These are phyloP conservation scores for Torulaspora quercuum DNA, from an alignment of 805 yeast genomes.

Conservation along the genomic window DNA sequence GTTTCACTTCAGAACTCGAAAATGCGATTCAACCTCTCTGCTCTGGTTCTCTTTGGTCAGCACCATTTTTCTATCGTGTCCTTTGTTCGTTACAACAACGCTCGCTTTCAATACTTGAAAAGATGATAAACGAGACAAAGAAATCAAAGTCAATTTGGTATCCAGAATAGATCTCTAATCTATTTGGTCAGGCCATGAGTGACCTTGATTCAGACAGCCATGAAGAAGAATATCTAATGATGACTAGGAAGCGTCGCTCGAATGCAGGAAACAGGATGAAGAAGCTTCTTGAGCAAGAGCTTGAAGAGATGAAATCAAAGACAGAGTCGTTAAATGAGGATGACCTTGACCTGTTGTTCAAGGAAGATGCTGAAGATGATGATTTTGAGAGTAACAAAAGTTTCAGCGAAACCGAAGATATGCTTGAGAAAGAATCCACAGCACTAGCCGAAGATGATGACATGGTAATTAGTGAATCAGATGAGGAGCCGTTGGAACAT, in stretches of 20 bases:
- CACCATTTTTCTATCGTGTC: too few species aligned
- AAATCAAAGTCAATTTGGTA: neutral
- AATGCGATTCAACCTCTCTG: too few species aligned
- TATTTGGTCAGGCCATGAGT: slow-evolving; percentile 9
- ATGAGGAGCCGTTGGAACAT: slow-evolving; percentile 40
- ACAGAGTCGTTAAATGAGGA: slow-evolving; percentile 66
- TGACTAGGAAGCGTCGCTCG: slow-evolving; percentile 71
- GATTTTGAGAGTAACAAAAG: slow-evolving; percentile 41
- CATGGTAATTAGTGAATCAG: slow-evolving; percentile 32
- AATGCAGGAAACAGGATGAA: slow-evolving; percentile 89
- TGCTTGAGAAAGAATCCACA: slow-evolving; percentile 18
- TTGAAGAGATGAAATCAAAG: slow-evolving; percentile 42
- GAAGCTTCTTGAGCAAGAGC: slow-evolving; percentile 63
- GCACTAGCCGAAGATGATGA: slow-evolving; percentile 28
- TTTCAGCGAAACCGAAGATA: slow-evolving; percentile 33
- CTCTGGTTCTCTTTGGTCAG: too few species aligned
- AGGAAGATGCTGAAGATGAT: slow-evolving; percentile 56
- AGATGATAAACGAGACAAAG: slow-evolving; percentile 1
- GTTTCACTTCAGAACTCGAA: too few species aligned
- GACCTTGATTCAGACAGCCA: slow-evolving; percentile 12
- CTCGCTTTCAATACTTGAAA: neutral
- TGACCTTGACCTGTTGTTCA: slow-evolving; percentile 65
- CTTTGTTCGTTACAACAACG: too few species aligned
- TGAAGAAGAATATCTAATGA: slow-evolving; percentile 56
- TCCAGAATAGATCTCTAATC: too few species aligned